phyloP scores from a whole-genome alignment of 2,329 filamentous ascomycete species.

The Colletotrichum theobromicola region DNA sequence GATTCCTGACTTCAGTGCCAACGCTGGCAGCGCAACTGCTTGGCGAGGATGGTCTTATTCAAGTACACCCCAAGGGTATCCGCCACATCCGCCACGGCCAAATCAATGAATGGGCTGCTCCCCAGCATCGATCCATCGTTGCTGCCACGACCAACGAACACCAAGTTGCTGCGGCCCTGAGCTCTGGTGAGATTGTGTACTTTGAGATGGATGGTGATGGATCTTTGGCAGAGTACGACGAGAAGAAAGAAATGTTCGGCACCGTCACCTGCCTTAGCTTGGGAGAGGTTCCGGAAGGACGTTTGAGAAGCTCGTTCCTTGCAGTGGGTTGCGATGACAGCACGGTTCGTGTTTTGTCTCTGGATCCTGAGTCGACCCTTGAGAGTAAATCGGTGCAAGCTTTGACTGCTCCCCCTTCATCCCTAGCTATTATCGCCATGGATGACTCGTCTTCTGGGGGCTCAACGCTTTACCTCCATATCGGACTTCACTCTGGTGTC shows the following conservation, averaged over 20 bases:
- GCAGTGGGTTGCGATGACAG: constrained; percentile 97
- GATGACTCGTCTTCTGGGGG: constrained; percentile 89
- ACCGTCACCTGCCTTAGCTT: constrained; percentile 95
- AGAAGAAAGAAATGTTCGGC: constrained; percentile 93
- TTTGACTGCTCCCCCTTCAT: constrained; percentile 86
- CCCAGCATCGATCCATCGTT: constrained; percentile 93
- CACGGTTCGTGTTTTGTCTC: constrained; percentile 89
- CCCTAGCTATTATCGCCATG: constrained; percentile 93
- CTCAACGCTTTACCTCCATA: constrained; percentile 90
- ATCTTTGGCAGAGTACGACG: constrained; percentile 89
- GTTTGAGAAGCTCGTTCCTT: constrained; percentile 87
- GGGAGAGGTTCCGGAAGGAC: constrained; percentile 89
- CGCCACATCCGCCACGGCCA: constrained; percentile 81
- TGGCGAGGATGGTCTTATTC: constrained; percentile 89
- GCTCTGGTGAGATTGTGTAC: constrained; percentile 95
- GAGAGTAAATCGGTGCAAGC: constrained; percentile 96
- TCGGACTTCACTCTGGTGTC: constrained; percentile 93
- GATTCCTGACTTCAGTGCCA: constrained; percentile 86
- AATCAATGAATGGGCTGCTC: constrained; percentile 92
- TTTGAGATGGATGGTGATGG: constrained; percentile 97
- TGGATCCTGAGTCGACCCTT: constrained; percentile 88
- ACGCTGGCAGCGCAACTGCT: constrained; percentile 94
- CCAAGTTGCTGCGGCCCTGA: constrained; percentile 92
- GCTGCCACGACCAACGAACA: constrained; percentile 91
- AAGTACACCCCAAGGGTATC: constrained; percentile 96